Percentiles rank a stretch among this genome's conserved stretches.
phyloP scores from a whole-genome alignment of 2,329 filamentous ascomycete genomes.

The Sclerotinia spermophila region DNA sequence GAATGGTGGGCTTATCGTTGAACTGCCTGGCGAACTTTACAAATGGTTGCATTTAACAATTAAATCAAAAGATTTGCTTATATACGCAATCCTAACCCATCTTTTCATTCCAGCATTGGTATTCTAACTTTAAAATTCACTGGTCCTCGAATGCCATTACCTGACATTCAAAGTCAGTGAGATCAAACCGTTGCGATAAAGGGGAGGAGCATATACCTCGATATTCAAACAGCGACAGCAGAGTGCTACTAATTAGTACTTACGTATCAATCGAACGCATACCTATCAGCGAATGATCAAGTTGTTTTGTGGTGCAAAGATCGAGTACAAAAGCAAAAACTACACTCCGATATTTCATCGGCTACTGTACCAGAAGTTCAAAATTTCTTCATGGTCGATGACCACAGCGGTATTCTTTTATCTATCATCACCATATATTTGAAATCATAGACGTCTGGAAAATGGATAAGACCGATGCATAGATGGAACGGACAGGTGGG shows the following conservation, averaged over 20 bases:
- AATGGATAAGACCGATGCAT: neutral
- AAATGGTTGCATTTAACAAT: too few relatives aligned
- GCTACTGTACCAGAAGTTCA: neutral
- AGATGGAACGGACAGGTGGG: neutral
- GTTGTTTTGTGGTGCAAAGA: too few relatives aligned
- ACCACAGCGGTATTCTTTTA: too few relatives aligned
- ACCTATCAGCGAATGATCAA: neutral
- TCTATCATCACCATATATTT: neutral
- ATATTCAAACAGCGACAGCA: neutral
- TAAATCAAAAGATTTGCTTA: too few relatives aligned
- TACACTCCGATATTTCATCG: neutral
- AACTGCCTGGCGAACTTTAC: too few relatives aligned
- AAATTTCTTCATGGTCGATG: too few relatives aligned
- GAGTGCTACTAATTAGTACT: neutral
- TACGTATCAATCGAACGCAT: neutral
- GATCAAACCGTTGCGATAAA: too few relatives aligned
- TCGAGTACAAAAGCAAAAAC: neutral
- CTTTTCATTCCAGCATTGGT: too few relatives aligned
- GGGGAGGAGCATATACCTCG: too few relatives aligned
- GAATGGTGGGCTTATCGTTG: too few relatives aligned
- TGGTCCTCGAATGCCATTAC: neutral
- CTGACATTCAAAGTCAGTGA: neutral
- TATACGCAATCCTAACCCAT: too few relatives aligned
- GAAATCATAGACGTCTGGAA: rapidly evolving
- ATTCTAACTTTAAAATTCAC: too few relatives aligned